Base-by-base conservation (phyloP, 2,329 filamentous ascomycete genomes). In the Ophiostoma triangulosporum region DNA sequence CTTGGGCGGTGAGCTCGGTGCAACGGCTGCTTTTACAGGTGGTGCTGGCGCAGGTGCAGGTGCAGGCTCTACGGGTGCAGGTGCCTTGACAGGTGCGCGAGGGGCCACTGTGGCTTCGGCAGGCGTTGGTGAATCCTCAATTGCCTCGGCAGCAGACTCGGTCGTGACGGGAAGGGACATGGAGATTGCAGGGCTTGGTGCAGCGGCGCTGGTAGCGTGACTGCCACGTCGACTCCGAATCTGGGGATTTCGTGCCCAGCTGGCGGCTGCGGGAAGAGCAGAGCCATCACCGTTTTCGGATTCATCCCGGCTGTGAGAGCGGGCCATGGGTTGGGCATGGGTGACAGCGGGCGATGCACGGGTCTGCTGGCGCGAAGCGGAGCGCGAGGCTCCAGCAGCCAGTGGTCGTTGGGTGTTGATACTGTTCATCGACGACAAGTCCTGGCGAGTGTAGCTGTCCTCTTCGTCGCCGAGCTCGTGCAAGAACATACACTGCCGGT, bases 391-490 rank as follows among this genome's bases (percentile, higher is more conserved):
- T 29, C 69, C 74, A 38, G 73, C 70, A 51, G 71, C 71, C 50
- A 86, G 70, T 1, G 83, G 81, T 33, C 84, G 79, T 62, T 88
- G 88, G 1, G 86, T 89, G 57, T 84, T 86, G 54, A 89, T 83
- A 56, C 87, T 91, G 63, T 96, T 97, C 75, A 96, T 87, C 17
- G 90, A 94, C 1, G 91, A 97, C 35, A 97, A 70, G 66, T 96
- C 91, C 65, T 96, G 89, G 48, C 93, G 80, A 8, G 88, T 95
- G 65, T 95, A 97, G 69, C 89, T 96, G 64, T 97, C 91, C 60
- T 93, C 91, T 62, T 96, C 93, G 64, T 98, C 93, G n/a, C 93
- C 94, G 36, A 93, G 86, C 68, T 98, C 94, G 64, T 98, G 93
- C 50, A 98, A 70, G 67, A 98, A 98, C 80, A 96, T 98, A 73